Conservation (phyloP, 2,329 filamentous ascomycete species). For the Achaetomium macrosporum region DNA sequence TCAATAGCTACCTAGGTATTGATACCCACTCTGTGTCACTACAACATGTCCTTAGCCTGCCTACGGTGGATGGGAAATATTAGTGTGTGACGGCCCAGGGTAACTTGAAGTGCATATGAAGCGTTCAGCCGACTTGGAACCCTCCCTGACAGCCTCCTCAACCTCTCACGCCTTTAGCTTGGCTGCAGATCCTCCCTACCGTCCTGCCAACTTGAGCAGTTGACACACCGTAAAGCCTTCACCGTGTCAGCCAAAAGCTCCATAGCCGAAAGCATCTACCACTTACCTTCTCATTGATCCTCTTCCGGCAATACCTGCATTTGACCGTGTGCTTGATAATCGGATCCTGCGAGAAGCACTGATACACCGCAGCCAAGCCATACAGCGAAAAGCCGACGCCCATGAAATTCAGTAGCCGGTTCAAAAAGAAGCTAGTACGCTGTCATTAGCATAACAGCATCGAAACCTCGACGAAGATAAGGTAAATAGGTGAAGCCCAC, state of each 20-base stretch:
- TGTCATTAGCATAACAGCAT: neutral
- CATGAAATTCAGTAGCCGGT: slow-evolving; percentile 59
- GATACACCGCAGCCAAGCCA: slow-evolving; percentile 56
- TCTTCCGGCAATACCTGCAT: slow-evolving; percentile 62
- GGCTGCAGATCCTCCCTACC: slow-evolving; percentile 38
- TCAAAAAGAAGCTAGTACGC: slow-evolving; percentile 50
- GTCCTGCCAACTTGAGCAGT: slow-evolving; percentile 48
- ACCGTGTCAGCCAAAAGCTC: neutral
- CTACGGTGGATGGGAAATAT: no score
- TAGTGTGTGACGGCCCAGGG: no score
- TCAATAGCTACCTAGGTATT: neutral
- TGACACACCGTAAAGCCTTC: slow-evolving; percentile 41
- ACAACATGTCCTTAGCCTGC: no score
- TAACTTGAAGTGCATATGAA: no score
- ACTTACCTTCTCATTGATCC: slow-evolving; percentile 56
- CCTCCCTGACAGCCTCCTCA: neutral
- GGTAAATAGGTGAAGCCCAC: slow-evolving; percentile 33
- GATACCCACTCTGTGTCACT: neutral
- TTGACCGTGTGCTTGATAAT: slow-evolving; percentile 66
- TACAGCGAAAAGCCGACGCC: slow-evolving; percentile 62
- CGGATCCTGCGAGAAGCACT: slow-evolving; percentile 54
- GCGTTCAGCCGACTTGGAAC: neutral
- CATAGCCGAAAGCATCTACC: neutral
- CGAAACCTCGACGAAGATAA: neutral
- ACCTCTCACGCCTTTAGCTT: neutral